Base-by-base conservation (phyloP, 1,284 basidiomycete species). In the Cutaneotrichosporon sp. region DNA sequence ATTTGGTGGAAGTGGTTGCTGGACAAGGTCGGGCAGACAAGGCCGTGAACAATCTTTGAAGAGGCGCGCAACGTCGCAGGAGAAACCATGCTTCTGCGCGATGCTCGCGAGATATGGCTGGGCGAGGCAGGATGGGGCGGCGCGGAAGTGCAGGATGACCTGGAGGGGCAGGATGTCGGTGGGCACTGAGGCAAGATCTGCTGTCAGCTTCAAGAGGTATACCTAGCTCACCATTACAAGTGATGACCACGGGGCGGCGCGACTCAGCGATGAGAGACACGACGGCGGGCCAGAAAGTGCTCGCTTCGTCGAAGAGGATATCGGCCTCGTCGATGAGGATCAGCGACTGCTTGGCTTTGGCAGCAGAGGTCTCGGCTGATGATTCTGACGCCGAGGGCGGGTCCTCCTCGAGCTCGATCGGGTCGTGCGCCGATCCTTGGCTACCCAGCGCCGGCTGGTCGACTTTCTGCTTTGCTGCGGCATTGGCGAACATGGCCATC, bases 251-350 rank as follows among this genome's bases (percentile, higher is more conserved):
- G 1, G 95, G 94, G 62, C 94, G 83, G 70, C 86, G 86, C 69
- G 90, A 92, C 32, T 90, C 86, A 65, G 86, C 87, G 73, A 96
- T 92, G 62, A 97, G 85, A 59, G 86, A 84, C 3, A 90, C 83
- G 47, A 97, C 85, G 6, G 90, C 87, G 2, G 88, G 84, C 97
- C 97, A 99, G 79, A 99, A 99, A 49, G 89, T 91, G 49, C 83
- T 83, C 77, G 98, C 96, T 59, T 95, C 92, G 68, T 88, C 89
- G 81, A 89, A 99, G 49, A 98, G 82, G 46, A 98, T 86, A 78
- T 99, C 97, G 9, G 92, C 96, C 77, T 99, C 97, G 79, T 99
- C 97, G n/a, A 99, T 82, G 38, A 99, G 83, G 70, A 99, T 91
- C 56, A 97, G 80, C 1, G 92, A 95, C 80, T 99, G 96, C 55